These are phyloP conservation scores for Telfairia occidentalis DNA, from an alignment of 331 rosid species.

Conservation along the genomic window DNA sequence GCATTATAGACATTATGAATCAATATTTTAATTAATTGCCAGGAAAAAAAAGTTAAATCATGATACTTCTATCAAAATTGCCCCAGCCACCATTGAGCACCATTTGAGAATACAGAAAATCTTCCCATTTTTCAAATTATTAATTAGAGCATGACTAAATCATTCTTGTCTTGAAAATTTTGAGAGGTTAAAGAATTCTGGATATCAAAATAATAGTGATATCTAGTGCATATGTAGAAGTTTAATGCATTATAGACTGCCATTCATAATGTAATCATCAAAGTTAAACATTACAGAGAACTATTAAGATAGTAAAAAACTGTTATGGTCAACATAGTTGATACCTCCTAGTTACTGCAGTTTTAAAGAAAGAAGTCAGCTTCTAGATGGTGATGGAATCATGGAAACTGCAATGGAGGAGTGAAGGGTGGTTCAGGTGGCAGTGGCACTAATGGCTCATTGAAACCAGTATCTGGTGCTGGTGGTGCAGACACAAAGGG, in stretches of 20 bases:
- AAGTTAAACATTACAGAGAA: conserved; percentile 3
- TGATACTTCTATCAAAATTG: background rate
- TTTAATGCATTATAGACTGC: background rate
- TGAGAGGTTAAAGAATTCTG: background rate
- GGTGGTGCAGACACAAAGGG: conserved; percentile 35
- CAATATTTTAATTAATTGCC: background rate
- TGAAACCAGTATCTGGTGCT: conserved; percentile 18
- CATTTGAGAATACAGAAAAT: background rate
- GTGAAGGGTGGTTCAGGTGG: conserved; percentile 14
- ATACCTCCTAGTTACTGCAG: background rate
- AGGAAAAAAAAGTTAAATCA: background rate
- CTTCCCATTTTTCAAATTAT: background rate
- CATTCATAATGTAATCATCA: background rate
- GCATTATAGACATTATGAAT: background rate
- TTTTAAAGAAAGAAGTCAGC: background rate
- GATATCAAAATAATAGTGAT: background rate
- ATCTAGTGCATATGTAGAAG: background rate
- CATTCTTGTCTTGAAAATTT: background rate
- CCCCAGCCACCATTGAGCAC: background rate
- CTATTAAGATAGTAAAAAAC: background rate
- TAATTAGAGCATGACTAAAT: background rate
- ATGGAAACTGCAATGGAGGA: conserved; percentile 16
- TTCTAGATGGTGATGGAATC: conserved; percentile 20
- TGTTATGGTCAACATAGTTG: conserved; percentile 1
- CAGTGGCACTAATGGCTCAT: conserved; percentile 20